Base-by-base conservation (phyloP, 2,329 filamentous ascomycete genomes). In the Gyromitra esculenta region DNA sequence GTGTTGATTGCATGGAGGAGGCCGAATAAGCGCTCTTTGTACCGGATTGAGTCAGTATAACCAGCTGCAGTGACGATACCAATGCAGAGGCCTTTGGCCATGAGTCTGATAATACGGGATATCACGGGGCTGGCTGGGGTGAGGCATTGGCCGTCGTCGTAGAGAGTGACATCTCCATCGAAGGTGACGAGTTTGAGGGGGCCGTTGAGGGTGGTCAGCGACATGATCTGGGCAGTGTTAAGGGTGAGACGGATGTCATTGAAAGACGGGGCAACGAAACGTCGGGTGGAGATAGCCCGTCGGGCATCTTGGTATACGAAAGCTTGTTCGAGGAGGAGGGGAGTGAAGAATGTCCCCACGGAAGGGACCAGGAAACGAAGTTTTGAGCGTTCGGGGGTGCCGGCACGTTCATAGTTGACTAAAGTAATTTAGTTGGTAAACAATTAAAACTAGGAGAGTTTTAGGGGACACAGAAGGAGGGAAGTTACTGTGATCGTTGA, bases 61-160 rank as follows among this genome's bases (percentile, higher is more conserved):
- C 96, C 96, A 0, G 96, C 96, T 0, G 96, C 96, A 0, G 96
- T 99, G 66, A 99, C 96, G 82, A 99, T 98, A 65, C 94, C 96
- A 80, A 99, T 91, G 80, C 91, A 92, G 79, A 95, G 92, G 76
- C 91, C 91, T 79, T 90, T 90, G 60, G 87, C 87, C 80, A 99
- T 88, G 15, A 99, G 89, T 77, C 90, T 90, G 71, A 90, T 81
- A 60, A 91, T 88, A 8, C 88, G 87, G 2, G 85, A 85, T 68
- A 98, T 94, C 15, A 97, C 89, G 0, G 93, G 92, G 82, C 92
- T 97, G 15, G 89, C 87, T 0, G 90, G 86, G 70, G 91, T 89
- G 7, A 99, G 86, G 79, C 89, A 92, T 81, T 93, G 88, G 11
- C 96, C 96, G 82, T 99, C 92, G 73, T 94, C 92, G 83, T 99